Evolutionary conservation across 148 eudicot genomes (phyloP).

Genomic region (Vaccinium myrtillus): DNA sequence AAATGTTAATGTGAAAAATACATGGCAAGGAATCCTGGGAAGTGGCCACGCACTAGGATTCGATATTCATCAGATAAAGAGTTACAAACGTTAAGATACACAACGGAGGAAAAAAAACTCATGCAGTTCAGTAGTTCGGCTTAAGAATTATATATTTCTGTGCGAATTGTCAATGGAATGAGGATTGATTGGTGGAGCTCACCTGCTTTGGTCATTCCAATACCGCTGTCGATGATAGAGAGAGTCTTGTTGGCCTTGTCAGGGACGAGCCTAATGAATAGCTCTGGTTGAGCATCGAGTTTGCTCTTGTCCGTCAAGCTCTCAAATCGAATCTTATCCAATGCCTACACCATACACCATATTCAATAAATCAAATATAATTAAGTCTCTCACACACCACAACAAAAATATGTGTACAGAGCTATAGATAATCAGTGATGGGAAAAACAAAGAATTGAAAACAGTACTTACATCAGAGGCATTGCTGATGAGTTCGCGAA

Average conservation of each 20-base stretch:
- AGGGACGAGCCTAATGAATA: constrained; percentile 84
- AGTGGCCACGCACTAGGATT: no score
- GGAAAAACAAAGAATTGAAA: not conserved
- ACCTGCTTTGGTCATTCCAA: constrained; percentile 99
- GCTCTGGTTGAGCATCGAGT: constrained; percentile 86
- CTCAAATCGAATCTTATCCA: constrained; percentile 91
- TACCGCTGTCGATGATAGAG: constrained; percentile 76
- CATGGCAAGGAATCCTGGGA: no score
- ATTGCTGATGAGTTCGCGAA: constrained; percentile 76
- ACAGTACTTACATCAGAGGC: constrained; percentile 60
- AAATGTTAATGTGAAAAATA: no score
- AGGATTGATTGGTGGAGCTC: not conserved
- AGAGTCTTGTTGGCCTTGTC: constrained; percentile 81
- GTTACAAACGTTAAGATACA: not conserved
- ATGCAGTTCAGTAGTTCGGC: not conserved
- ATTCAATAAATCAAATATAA: not conserved
- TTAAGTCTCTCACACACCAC: not conserved
- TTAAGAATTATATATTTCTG: not conserved
- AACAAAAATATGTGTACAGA: not conserved
- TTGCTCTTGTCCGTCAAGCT: constrained; percentile 84
- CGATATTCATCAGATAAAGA: not conserved
- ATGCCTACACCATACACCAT: constrained; percentile 36
- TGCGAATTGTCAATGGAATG: not conserved
- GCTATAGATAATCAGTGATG: no score
- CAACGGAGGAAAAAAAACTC: not conserved